Evolutionary conservation across 2,329 filamentous ascomycete species (phyloP).

Genomic region (Fusarium continuum): DNA sequence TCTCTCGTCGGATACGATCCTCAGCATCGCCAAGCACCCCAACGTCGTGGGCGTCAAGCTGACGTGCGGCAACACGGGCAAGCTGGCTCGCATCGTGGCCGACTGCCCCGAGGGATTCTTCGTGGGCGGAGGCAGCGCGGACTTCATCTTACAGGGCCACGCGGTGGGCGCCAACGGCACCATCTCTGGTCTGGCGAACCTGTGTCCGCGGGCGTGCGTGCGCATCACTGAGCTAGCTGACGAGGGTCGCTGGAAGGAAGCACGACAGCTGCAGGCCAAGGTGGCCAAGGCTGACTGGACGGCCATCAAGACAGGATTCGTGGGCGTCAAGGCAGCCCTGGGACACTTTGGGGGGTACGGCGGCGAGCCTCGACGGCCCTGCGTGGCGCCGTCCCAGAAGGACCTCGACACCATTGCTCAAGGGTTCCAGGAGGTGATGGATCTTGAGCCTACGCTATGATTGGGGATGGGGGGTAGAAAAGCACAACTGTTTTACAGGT

Average conservation of each 20-base stretch:
- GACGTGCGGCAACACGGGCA: slow-evolving; percentile 72
- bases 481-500: slow-evolving; percentile 1
- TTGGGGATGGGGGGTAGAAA: slow-evolving; percentile 1
- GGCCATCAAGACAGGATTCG: slow-evolving; percentile 59
- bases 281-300: slow-evolving; percentile 58
- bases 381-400: slow-evolving; percentile 47
- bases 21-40: slow-evolving; percentile 60
- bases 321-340: slow-evolving; percentile 58
- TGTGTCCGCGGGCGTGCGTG: slow-evolving; percentile 51
- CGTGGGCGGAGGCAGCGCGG: slow-evolving; percentile 51
- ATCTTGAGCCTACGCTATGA: slow-evolving; percentile 43
- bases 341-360: slow-evolving; percentile 52
- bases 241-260: slow-evolving; percentile 47
- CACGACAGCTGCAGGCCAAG: slow-evolving; percentile 50
- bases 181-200: slow-evolving; percentile 53
- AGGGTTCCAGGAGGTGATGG: slow-evolving; percentile 50
- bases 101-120: slow-evolving; percentile 49
- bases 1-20: slow-evolving; percentile 67
- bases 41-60: slow-evolving; percentile 73
- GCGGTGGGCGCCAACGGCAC: slow-evolving; percentile 53
- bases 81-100: slow-evolving; percentile 61
- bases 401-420: slow-evolving; percentile 47
- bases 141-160: slow-evolving; percentile 54
- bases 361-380: slow-evolving; percentile 53
- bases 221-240: slow-evolving; percentile 49